Evolutionary conservation across 2,329 filamentous ascomycete genomes (phyloP), one percentile per base, ranked within the genome.

Genomic region (Helotiales sp.): DNA sequence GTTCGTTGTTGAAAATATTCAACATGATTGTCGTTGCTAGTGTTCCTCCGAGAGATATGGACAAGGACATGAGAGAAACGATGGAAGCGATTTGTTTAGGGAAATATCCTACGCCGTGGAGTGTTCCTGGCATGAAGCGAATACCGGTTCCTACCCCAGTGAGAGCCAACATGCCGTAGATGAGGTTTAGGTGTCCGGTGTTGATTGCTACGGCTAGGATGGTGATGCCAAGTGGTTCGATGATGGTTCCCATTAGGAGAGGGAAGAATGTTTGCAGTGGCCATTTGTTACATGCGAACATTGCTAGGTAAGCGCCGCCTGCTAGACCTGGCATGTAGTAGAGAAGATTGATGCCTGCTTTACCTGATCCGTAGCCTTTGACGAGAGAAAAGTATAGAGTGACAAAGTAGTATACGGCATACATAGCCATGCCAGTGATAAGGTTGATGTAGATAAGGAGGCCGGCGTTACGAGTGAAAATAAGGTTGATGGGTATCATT

Each of bases 371-470:
- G 60, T 81, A 82, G 5, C 76, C 78, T 70, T 83, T 74, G 0
- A 88, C 85, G 15, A 87, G 72, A 1, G 82, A 81, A 69, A 89
- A 89, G 70, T 88, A 90, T 17, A 89, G 79, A 15, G 82, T 83
- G 63, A 87, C 82, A 64, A 89, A 90, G 70, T 89, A 90, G 62
- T 89, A 82, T 1, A 86, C 81, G 12, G 79, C 75, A 68, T 79
- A 79, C 62, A 78, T 70, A 0, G 73, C 77, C 64, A 83, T 80
- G 12, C 52, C 52, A 34, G 54, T 48, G 15, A 52, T 24, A 65
- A 86, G 83, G 62, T 86, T 85, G 62, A 87, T 78, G 57, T 81
- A 80, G 59, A 84, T 81, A n/a, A 89, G 70, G n/a, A 88, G 74
- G 0, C 78, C 75, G 1, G 84, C 81, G 61, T 90, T 85, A 31